Evolutionary conservation across 116 monocot genomes (phyloP).

Genomic region (Cymodocea nodosa): DNA sequence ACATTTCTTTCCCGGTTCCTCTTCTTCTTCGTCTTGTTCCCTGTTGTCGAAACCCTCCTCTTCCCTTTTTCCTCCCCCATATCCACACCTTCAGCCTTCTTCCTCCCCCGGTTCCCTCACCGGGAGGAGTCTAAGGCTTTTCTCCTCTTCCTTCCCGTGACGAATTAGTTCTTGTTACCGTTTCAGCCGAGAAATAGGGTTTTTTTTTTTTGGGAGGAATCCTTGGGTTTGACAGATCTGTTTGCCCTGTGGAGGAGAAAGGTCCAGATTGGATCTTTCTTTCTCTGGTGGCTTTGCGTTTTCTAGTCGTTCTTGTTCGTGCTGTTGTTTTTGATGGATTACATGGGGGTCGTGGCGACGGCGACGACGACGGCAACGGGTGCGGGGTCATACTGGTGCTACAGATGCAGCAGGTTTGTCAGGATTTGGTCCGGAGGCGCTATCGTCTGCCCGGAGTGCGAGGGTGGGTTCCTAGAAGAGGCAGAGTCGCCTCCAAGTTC

Average conservation of each 20-base stretch:
- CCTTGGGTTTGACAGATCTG: neutral
- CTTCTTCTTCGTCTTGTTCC: too few relatives aligned
- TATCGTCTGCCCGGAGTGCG: slow-evolving; percentile 64
- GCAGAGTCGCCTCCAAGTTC: slow-evolving; percentile 27
- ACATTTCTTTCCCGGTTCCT: too few relatives aligned
- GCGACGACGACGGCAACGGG: neutral
- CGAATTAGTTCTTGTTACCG: neutral
- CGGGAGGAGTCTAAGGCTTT: too few relatives aligned
- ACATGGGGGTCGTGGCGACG: too few relatives aligned
- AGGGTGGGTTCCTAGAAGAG: slow-evolving; percentile 78
- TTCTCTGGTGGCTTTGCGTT: neutral
- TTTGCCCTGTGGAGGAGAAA: too few relatives aligned
- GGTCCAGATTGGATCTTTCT: neutral
- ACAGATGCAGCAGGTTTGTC: slow-evolving; percentile 72
- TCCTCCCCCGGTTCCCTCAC: too few relatives aligned
- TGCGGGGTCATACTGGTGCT: slow-evolving; percentile 74
- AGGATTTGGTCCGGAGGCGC: slow-evolving; percentile 21
- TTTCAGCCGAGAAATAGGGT: neutral
- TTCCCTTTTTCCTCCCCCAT: too few relatives aligned
- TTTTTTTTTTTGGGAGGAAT: neutral
- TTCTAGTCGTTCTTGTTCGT: neutral
- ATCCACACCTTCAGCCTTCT: too few relatives aligned
- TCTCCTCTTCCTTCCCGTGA: too few relatives aligned
- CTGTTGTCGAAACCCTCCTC: too few relatives aligned
- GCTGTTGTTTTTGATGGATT: slow-evolving; percentile 1